Conservation (phyloP, 2,329 filamentous ascomycete species). For the Cryphonectria nitschkei region DNA sequence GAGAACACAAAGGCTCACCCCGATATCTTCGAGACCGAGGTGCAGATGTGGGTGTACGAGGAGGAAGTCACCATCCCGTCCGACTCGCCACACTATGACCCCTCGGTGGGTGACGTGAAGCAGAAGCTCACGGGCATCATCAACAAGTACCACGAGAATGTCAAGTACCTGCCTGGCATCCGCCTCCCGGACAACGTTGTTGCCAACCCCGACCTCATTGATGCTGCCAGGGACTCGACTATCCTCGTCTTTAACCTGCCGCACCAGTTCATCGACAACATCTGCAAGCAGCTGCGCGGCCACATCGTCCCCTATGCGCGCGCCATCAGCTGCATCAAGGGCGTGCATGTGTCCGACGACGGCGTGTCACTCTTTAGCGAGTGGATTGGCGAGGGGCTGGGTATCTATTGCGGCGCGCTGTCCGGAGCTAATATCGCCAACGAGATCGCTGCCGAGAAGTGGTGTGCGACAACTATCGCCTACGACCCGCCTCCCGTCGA, state of each 20-base stretch:
- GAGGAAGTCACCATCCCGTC: slow-evolving; percentile 79
- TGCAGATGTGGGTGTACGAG: slow-evolving; percentile 99
- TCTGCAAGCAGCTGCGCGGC: slow-evolving; percentile 82
- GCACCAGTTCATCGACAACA: slow-evolving; percentile 91
- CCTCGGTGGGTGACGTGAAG: slow-evolving; percentile 63
- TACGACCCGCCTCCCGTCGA: slow-evolving; percentile 93
- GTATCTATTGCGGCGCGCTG: slow-evolving; percentile 95
- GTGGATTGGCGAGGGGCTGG: slow-evolving; percentile 86
- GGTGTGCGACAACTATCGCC: slow-evolving; percentile 94
- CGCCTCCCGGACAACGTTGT: slow-evolving; percentile 79
- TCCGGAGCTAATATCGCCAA: slow-evolving; percentile 95
- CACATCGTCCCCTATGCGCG: slow-evolving; percentile 90
- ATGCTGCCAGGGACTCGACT: slow-evolving; percentile 80
- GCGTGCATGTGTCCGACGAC: slow-evolving; percentile 86
- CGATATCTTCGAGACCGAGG: slow-evolving; percentile 81
- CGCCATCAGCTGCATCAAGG: slow-evolving; percentile 97
- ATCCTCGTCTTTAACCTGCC: slow-evolving; percentile 96
- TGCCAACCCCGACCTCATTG: slow-evolving; percentile 79
- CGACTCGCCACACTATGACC: slow-evolving; percentile 73
- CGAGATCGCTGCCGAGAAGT: slow-evolving; percentile 94
- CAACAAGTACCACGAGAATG: slow-evolving; percentile 91
- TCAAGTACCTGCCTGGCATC: slow-evolving; percentile 96
- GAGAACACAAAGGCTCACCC: slow-evolving; percentile 83
- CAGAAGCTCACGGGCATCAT: slow-evolving; percentile 91
- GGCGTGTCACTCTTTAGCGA: slow-evolving; percentile 91